Evolutionary conservation across 2,329 filamentous ascomycete species (phyloP).

Genomic region (Ceratocystiopsis minuta): DNA sequence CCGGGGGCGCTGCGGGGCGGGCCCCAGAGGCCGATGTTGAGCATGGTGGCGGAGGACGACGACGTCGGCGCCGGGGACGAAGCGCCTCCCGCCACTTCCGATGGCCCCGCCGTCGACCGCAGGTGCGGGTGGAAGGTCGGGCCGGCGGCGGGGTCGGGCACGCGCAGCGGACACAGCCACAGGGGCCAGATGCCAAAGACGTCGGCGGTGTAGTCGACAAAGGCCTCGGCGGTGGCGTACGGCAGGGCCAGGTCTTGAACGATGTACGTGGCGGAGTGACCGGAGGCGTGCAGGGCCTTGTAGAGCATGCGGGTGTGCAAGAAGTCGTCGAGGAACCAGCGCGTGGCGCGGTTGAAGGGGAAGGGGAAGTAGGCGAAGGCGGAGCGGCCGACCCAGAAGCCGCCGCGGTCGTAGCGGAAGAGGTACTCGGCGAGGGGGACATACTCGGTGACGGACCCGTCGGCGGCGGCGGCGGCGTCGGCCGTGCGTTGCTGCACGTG

Average conservation of each 20-base stretch:
- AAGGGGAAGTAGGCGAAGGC: conserved; percentile 49
- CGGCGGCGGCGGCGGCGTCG: neutral
- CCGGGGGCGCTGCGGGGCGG: conserved; percentile 21
- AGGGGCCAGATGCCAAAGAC: conserved; percentile 39
- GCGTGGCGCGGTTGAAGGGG: conserved; percentile 46
- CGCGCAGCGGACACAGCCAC: conserved; percentile 39
- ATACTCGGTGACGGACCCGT: conserved; percentile 27
- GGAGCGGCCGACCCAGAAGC: conserved; percentile 52
- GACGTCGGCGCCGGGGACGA: no score
- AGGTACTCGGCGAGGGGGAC: conserved; percentile 48
- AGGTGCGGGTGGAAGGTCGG: conserved; percentile 37
- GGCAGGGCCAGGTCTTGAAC: conserved; percentile 49
- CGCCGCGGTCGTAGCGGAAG: conserved; percentile 53
- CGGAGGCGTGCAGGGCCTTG: conserved; percentile 49
- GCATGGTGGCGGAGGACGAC: conserved; percentile 21
- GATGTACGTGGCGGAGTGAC: conserved; percentile 45
- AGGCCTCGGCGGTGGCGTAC: conserved; percentile 31
- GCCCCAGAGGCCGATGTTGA: conserved; percentile 64
- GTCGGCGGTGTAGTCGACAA: conserved; percentile 35
- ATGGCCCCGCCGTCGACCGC: neutral
- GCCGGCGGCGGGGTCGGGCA: conserved; percentile 17
- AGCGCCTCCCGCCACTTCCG: no score
- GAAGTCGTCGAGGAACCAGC: conserved; percentile 55
- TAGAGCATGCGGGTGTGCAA: conserved; percentile 59
- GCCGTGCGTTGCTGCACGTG: conserved; percentile 36